Base-by-base conservation (phyloP, 148 eudicot genomes). In the Diospyros kaki region DNA sequence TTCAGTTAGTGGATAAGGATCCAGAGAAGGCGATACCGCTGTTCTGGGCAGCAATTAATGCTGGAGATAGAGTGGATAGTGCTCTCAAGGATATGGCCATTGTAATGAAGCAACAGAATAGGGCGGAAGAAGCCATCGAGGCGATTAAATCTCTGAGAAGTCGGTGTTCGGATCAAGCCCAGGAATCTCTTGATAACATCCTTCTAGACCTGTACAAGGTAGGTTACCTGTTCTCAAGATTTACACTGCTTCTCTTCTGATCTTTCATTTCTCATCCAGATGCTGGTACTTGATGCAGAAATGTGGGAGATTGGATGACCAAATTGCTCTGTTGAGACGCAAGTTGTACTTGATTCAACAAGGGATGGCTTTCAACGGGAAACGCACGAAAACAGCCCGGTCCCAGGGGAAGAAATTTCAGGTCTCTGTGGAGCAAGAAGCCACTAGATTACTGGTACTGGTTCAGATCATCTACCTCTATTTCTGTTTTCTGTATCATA, bases 301-400 rank as follows among this genome's bases (percentile, higher is more conserved):
- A 87, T 96, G 99, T 87, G 99, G 99, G 76, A 91, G 99, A 83
- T 91, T 93, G 84, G 97, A 91, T 85, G 97, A 96, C 72, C 99
- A 96, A 72, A 79, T 93, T n/a, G 82, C 86, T 38, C 52, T 96
- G 44, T 66, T 93, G 84, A 88, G 86, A 75, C 98, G 83, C 70
- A 96, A 96, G 68, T 76, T 93, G 77, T 96, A 78, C 75, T 81
- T 96, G 77, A 96, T 96, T 75, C 97, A 96, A 64, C 93, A 96
- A 89, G 98, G 99, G 1, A 75, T 93, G 81, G 98, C 98, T 56
- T 96, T 96, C 52, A 96, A 96, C 65, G 99, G 99, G 66, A 96
- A 91, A 77, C 83, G 94, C 41, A 96, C 98, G 0, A 96, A 96
- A 75, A 96, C 98, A 0, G 99, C 98, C 0, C 75, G 98, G 53